phyloP scores from a whole-genome alignment of 208 protist genomes.

The Vickermania ingenoplastis region DNA sequence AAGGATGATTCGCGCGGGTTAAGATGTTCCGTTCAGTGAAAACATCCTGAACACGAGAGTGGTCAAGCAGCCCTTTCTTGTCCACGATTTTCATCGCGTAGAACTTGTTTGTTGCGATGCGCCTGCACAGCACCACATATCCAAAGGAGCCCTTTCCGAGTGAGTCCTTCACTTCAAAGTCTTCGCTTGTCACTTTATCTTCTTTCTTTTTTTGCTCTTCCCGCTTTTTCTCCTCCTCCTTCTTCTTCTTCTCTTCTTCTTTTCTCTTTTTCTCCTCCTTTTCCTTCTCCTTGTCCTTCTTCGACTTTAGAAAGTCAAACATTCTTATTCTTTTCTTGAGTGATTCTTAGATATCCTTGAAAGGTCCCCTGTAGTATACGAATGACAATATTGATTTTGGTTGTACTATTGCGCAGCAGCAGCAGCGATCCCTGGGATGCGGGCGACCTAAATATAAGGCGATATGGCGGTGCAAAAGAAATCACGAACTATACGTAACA shows the following conservation, averaged over 20 bases:
- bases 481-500: too few species aligned
- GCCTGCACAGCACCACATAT: constrained; percentile 90
- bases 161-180: constrained; percentile 88
- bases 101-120: constrained; percentile 82
- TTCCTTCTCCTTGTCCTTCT: constrained; percentile 80
- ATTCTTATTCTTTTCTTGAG: too few species aligned
- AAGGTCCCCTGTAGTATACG: neutral
- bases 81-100: constrained; percentile 94
- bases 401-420: neutral
- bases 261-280: constrained; percentile 60
- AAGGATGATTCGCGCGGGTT: constrained; percentile 88
- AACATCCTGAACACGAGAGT: constrained; percentile 87
- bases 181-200: constrained; percentile 85
- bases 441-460: too few species aligned
- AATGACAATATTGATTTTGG: neutral
- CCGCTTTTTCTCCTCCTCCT: constrained; percentile 6
- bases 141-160: constrained; percentile 94
- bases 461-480: too few species aligned
- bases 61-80: constrained; percentile 85
- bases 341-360: too few species aligned
- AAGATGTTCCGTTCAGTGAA: constrained; percentile 92
- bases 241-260: constrained; percentile 18
- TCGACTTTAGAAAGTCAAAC: constrained; percentile 81
- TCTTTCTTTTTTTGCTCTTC: neutral
- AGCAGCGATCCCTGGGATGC: neutral